A percentile compares a stretch with the other conserved stretches of the same genome.
Evolutionary conservation across 768 basidiomycete genomes (phyloP).

Genomic region (Pisolithus marmoratus): DNA sequence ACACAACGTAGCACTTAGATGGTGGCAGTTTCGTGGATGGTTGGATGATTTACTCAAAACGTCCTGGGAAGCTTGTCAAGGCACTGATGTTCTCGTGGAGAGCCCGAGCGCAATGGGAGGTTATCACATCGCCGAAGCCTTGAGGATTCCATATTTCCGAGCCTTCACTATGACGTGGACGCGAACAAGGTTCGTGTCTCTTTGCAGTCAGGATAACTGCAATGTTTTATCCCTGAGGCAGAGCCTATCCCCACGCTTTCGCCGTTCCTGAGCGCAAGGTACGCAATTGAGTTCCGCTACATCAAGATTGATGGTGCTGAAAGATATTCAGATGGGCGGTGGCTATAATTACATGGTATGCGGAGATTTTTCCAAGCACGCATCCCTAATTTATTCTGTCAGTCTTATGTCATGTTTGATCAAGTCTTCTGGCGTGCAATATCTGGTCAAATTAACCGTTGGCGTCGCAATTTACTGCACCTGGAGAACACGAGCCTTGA

Average conservation of each 20-base stretch:
- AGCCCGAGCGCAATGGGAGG: slow-evolving; percentile 98
- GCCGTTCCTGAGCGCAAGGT: slow-evolving; percentile 96
- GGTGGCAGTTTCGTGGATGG: slow-evolving; percentile 87
- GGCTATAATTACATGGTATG: slow-evolving; percentile 96
- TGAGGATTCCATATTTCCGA: slow-evolving; percentile 89
- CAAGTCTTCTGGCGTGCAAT: slow-evolving; percentile 97
- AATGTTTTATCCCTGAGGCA: slow-evolving; percentile 16
- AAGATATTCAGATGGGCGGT: slow-evolving; percentile 74
- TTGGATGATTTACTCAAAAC: slow-evolving; percentile 92
- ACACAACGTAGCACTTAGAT: slow-evolving; percentile 3
- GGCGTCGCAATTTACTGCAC: slow-evolving; percentile 73
- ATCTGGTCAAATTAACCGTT: slow-evolving; percentile 90
- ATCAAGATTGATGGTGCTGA: slow-evolving; percentile 10
- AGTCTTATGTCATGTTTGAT: slow-evolving; percentile 97
- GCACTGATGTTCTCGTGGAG: slow-evolving; percentile 89
- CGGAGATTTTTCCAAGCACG: background rate
- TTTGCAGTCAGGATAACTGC: background rate
- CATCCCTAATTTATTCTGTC: slow-evolving; percentile 2
- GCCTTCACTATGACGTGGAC: slow-evolving; percentile 99
- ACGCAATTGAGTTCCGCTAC: slow-evolving; percentile 9
- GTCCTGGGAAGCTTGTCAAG: slow-evolving; percentile 95
- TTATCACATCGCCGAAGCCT: slow-evolving; percentile 92
- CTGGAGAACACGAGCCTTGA: slow-evolving; percentile 83
- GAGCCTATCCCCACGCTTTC: slow-evolving; percentile 96
- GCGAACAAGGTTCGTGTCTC: slow-evolving; percentile 59